These are phyloP conservation scores for Diaporthe vexans DNA, from an alignment of 2,329 filamentous ascomycete genomes.

Conservation along the genomic window DNA sequence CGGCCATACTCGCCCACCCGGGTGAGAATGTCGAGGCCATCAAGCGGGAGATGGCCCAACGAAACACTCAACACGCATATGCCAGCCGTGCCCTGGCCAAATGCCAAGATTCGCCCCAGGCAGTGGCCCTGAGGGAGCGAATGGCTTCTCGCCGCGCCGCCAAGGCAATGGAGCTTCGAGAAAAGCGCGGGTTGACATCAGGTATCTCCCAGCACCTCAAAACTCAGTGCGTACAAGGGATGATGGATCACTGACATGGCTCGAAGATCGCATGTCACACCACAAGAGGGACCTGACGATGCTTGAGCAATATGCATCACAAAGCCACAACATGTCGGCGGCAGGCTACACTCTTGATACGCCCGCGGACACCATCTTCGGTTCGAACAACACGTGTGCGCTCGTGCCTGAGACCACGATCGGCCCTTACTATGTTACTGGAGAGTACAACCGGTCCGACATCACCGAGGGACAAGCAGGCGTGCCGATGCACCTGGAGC, in stretches of 20 bases:
- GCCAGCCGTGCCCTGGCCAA: slow-evolving; percentile 15
- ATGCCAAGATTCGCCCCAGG: neutral
- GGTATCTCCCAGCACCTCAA: neutral
- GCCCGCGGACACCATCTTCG: slow-evolving; percentile 15
- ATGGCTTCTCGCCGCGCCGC: slow-evolving; percentile 27
- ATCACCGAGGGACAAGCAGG: slow-evolving; percentile 56
- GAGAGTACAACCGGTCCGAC: slow-evolving; percentile 57
- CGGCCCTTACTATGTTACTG: slow-evolving; percentile 60
- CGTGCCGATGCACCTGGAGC: slow-evolving; percentile 58
- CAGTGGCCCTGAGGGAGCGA: slow-evolving; percentile 15
- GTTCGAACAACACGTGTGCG: slow-evolving; percentile 33
- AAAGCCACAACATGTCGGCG: slow-evolving; percentile 18
- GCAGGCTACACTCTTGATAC: slow-evolving; percentile 20
- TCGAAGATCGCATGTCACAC: slow-evolving; percentile 23
- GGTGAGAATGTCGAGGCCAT: slow-evolving; percentile 34
- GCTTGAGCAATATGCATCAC: slow-evolving; percentile 13
- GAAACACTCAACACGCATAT: slow-evolving; percentile 28
- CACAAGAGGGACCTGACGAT: slow-evolving; percentile 30
- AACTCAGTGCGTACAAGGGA: no score
- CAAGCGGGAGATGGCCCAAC: slow-evolving; percentile 34
- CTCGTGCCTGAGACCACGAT: slow-evolving; percentile 55
- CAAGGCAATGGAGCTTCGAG: slow-evolving; percentile 27
- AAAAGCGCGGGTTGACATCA: slow-evolving; percentile 11
- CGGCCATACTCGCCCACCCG: slow-evolving; percentile 8
- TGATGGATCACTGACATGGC: neutral